A percentile compares a stretch with the other conserved stretches of the same genome.
phyloP scores from a whole-genome alignment of 768 basidiomycete genomes.

The Lanmaoa pseudosensibilis region DNA sequence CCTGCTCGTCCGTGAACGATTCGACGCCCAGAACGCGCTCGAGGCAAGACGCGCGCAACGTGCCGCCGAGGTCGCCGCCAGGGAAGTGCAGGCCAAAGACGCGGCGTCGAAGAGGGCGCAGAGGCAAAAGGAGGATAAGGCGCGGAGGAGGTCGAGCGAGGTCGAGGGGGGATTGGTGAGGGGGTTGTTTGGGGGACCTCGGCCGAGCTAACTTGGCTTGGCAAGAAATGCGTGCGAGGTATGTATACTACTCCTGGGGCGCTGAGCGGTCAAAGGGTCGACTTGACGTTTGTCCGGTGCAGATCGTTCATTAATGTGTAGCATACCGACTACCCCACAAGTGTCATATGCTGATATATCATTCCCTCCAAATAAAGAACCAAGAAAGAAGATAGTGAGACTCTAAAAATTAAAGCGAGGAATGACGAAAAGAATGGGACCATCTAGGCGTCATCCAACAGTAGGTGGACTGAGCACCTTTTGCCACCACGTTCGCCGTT shows the following conservation, averaged over 20 bases:
- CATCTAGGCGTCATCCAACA: slow-evolving; percentile 4
- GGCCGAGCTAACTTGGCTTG: background rate
- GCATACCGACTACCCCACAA: no score
- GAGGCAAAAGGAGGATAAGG: slow-evolving; percentile 7
- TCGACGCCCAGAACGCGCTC: slow-evolving; percentile 21
- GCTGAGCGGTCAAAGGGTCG: no score
- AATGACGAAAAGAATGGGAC: background rate
- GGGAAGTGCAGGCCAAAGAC: slow-evolving; percentile 9
- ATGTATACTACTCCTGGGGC: background rate
- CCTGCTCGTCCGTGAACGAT: slow-evolving; percentile 35
- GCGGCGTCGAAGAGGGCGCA: slow-evolving; percentile 7
- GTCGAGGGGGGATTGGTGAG: slow-evolving; percentile 12
- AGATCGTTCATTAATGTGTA: no score
- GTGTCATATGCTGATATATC: background rate
- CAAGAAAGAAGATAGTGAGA: background rate
- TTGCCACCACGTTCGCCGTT: slow-evolving; percentile 33
- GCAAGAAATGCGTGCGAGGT: no score
- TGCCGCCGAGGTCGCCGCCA: slow-evolving; percentile 21
- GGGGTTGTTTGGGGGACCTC: slow-evolving; percentile 20
- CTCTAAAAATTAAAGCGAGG: background rate
- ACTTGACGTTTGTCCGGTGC: background rate
- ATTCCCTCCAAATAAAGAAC: background rate
- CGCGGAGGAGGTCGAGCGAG: background rate
- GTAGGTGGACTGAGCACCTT: slow-evolving; percentile 28
- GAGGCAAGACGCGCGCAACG: slow-evolving; percentile 21